Conservation (phyloP, 2,329 filamentous ascomycete genomes). For the Pseudocercospora eumusae region DNA sequence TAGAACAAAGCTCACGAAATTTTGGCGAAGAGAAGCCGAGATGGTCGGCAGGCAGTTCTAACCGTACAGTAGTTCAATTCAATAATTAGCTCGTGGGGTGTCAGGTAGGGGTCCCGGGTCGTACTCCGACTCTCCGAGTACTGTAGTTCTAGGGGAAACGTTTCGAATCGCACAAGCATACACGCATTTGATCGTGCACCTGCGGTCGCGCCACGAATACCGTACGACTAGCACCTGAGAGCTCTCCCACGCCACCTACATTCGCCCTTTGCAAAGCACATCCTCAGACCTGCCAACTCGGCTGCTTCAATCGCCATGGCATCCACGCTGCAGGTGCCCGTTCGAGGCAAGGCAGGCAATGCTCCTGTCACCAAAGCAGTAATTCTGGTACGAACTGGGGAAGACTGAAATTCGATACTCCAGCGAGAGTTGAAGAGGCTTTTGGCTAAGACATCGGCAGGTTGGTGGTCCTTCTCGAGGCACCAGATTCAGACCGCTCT, state of each 20-base stretch:
- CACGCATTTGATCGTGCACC: neutral
- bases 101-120: too few species aligned
- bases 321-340: constrained; percentile 35
- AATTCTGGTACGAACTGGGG: constrained; percentile 70
- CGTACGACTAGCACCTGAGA: neutral
- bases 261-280: neutral
- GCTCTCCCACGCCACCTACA: neutral
- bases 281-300: neutral
- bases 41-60: neutral
- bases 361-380: constrained; percentile 82
- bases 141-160: neutral
- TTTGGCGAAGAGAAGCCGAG: neutral
- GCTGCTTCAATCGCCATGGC: constrained; percentile 24
- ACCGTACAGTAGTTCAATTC: too few species aligned
- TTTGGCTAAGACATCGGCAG: constrained; percentile 49
- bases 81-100: too few species aligned
- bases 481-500: constrained; percentile 91
- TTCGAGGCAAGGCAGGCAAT: constrained; percentile 38
- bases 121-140: too few species aligned
- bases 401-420: neutral
- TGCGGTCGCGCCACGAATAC: neutral
- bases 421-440: neutral
- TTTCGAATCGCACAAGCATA: neutral
- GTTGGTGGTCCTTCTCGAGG: constrained; percentile 94
- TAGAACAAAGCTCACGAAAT: neutral